Evolutionary conservation across 768 basidiomycete species (phyloP), one percentile per base, ranked within the genome.

Genomic region (Pleurotus salmoneostramineus): DNA sequence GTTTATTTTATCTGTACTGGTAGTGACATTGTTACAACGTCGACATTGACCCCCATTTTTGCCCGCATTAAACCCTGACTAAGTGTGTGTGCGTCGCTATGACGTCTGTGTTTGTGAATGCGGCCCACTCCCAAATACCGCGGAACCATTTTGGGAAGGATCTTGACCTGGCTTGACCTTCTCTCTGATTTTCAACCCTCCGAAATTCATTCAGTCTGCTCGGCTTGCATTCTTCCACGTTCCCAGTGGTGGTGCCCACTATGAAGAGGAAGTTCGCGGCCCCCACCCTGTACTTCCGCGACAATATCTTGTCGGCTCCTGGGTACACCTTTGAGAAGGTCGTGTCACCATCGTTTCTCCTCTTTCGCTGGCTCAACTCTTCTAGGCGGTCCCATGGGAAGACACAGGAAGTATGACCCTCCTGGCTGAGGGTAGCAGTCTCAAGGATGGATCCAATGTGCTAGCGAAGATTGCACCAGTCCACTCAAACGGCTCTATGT

Each of bases 251-350:
- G 12, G 46, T 51, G 50, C 52, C 48, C 51, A 54, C 58, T 60
- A 84, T 85, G 82, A 77, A 75, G 64, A 78, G 76, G 61, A 85
- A 82, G 68, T 77, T 81, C 61, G 82, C 78, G 60, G 75, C 82
- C 6, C 81, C 84, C 2, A 84, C 79, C 50, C 73, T 83, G 2
- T 84, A 81, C 63, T 87, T 84, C 67, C 77, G 75, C 63, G 82
- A 82, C 66, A 75, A 72, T 31, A 70, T 85, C 36, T 79, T 89
- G 6, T 83, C 82, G 10, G 76, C 88, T n/a, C 86, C 87, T 12
- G 87, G 86, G 1, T 89, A 86, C 65, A 83, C 84, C 0, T 88
- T 89, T 63, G 85, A 87, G 63, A 84, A 83, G 79, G 87, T 84
- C 51, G 72, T 59, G 31, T 49, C 55, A 36, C 58, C 45, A 43